Base-by-base conservation (phyloP, 768 basidiomycete genomes). In the Suillus bovinus region DNA sequence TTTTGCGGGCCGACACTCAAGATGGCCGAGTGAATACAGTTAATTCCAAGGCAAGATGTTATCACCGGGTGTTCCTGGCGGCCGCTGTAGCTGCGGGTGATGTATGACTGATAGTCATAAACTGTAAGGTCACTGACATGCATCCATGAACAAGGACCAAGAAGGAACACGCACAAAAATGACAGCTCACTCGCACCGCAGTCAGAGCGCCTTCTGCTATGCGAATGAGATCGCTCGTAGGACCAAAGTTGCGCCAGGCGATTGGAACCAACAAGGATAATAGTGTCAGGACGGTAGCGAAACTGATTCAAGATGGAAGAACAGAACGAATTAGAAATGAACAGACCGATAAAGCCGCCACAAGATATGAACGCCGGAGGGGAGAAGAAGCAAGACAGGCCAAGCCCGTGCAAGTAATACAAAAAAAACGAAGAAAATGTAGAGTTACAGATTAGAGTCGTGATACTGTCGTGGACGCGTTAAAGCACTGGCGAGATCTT, bases 391-490 rank as follows among this genome's bases (percentile, higher is more conserved):
- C 2, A 31, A 62, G 22, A 39, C 29, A 34, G 16, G 39, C 38
- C 17, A 4, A 34, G 22, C 38, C 17, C 4, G 55, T 46, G 46
- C 52, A 24, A 54, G 31, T 53, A 61, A 54, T 61, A 61, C 60
- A 63, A 24, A 56, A 53, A n/a, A 58, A 36, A 50, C 8, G 24
- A 56, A 50, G 44, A 31, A 14, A 55, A 20, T 16, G n/a, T 29
- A 38, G 38, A 54, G 58, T 67, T 73, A 68, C 61, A 66, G 61
- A 62, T 74, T 74, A 71, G 74, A 59, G n/a, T 47, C 44, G 53
- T 33, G 36, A 36, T 24, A 38, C 41, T 38, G 73, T 71, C 73
- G 73, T 72, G 67, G 72, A 60, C 46, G 71, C 71, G 73, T 71
- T 47, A 55, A 57, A 61, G 60, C 63, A 63, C 59, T 62, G 66